Evolutionary conservation across 2,329 filamentous ascomycete species (phyloP).

Genomic region (Chaetothyriales sp.): DNA sequence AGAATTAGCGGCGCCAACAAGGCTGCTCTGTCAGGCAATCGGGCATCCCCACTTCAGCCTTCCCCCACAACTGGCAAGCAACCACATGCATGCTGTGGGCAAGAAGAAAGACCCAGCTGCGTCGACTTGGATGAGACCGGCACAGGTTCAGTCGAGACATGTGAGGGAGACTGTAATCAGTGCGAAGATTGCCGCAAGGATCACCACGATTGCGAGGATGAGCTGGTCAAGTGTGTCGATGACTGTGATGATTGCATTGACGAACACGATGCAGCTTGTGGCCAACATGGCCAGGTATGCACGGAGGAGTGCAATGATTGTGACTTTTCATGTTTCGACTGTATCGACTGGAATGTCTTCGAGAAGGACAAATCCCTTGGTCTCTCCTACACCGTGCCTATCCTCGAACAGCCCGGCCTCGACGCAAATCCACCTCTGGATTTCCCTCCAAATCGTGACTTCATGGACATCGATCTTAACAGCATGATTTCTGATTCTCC

Average conservation of each 20-base stretch:
- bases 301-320: slow-evolving; percentile 14
- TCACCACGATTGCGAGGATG: slow-evolving; percentile 12
- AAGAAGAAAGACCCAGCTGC: background rate
- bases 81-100: background rate
- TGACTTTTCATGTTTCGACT: slow-evolving; percentile 18
- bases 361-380: slow-evolving; percentile 14
- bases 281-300: slow-evolving; percentile 8
- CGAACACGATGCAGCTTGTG: slow-evolving; percentile 9
- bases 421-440: background rate
- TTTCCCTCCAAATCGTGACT: background rate
- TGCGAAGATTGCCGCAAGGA: slow-evolving; percentile 15
- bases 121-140: slow-evolving; percentile 5
- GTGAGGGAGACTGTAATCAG: slow-evolving; percentile 2
- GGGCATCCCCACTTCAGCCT: slow-evolving; percentile 7
- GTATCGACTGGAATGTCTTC: slow-evolving; percentile 16
- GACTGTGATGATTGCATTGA: slow-evolving; percentile 16
- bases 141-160: slow-evolving; percentile 1
- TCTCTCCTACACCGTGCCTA: slow-evolving; percentile 11
- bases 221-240: slow-evolving; percentile 4
- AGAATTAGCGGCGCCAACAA: slow-evolving; percentile 6
- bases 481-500: background rate
- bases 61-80: background rate
- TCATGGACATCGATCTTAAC: background rate
- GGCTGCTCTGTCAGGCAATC: slow-evolving; percentile 5
- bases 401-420: slow-evolving; percentile 2